A percentile compares a stretch with the other conserved stretches of the same genome.
phyloP scores from a whole-genome alignment of 768 basidiomycete species.

The Mycena filopes region DNA sequence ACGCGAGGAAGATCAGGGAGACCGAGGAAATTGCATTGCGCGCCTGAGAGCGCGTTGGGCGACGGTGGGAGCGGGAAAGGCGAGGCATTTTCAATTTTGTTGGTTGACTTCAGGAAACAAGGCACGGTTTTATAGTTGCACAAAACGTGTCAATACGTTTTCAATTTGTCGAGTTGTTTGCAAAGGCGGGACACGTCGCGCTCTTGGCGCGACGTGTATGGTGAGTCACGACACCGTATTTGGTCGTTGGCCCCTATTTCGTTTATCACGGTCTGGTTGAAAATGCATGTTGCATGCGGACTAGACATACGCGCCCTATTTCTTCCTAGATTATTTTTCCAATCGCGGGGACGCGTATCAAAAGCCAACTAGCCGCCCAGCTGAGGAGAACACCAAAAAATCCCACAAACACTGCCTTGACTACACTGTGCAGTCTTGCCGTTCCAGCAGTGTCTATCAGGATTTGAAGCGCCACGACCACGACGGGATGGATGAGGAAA shows the following conservation, averaged over 20 bases:
- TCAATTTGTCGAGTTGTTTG: conserved; percentile 11
- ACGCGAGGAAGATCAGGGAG: conserved; percentile 57
- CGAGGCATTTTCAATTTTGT: conserved; percentile 54
- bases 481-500: conserved; percentile 19
- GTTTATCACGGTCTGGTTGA: no score
- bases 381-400: conserved; percentile 11
- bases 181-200: conserved; percentile 9
- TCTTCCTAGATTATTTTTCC: conserved; percentile 23
- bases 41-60: conserved; percentile 45
- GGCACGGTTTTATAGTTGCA: conserved; percentile 8
- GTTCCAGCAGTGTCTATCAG: conserved; percentile 7
- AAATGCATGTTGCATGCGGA: no score
- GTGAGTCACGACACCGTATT: no score
- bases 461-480: conserved; percentile 24
- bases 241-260: no score
- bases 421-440: not conserved
- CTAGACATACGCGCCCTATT: no score
- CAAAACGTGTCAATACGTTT: conserved; percentile 19
- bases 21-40: conserved; percentile 66
- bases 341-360: conserved; percentile 22
- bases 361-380: conserved; percentile 22
- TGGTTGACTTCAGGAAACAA: conserved; percentile 57
- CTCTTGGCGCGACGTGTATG: not conserved
- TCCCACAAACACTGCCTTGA: conserved; percentile 19
- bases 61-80: conserved; percentile 11